Percentiles rank a stretch among this genome's conserved stretches.
These are phyloP conservation scores for Plasmodium cynomolgi DNA, from an alignment of 169 alveolate genomes.

Conservation along the genomic window DNA sequence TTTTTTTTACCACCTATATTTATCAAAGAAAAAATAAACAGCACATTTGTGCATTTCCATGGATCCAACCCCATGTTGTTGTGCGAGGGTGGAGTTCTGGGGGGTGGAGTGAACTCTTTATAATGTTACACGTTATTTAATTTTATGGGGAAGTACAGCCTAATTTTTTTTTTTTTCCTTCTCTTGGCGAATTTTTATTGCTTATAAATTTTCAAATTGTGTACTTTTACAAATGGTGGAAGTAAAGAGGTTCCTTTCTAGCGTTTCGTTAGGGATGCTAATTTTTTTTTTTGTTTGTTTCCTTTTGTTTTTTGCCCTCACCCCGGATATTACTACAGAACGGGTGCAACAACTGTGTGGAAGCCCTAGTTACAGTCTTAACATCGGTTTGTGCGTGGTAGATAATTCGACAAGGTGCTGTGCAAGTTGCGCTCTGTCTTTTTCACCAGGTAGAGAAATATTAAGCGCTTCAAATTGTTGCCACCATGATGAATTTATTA, in stretches of 20 bases:
- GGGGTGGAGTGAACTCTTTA: neutral
- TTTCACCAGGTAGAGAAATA: conserved; percentile 1
- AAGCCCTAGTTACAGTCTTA: neutral
- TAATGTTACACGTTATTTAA: neutral
- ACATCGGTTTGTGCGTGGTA: neutral
- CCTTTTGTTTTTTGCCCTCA: neutral
- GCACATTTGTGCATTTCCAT: neutral
- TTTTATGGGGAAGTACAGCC: neutral
- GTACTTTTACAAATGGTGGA: neutral
- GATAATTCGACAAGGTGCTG: neutral
- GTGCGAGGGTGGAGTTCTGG: neutral
- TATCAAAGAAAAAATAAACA: conserved; percentile 12
- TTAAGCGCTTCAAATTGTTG: neutral
- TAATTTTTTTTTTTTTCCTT: neutral
- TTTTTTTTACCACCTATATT: conserved; percentile 16
- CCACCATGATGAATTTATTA: neutral
- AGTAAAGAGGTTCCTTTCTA: neutral
- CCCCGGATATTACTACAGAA: neutral
- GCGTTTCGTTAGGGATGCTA: neutral
- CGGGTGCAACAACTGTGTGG: neutral
- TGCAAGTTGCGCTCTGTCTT: neutral
- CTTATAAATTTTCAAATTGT: neutral
- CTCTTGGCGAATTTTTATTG: neutral
- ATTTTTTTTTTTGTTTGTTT: neutral
- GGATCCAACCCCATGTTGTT: neutral